Conservation (phyloP, 805 yeast genomes). For the Cyberlindnera mycetangii region DNA sequence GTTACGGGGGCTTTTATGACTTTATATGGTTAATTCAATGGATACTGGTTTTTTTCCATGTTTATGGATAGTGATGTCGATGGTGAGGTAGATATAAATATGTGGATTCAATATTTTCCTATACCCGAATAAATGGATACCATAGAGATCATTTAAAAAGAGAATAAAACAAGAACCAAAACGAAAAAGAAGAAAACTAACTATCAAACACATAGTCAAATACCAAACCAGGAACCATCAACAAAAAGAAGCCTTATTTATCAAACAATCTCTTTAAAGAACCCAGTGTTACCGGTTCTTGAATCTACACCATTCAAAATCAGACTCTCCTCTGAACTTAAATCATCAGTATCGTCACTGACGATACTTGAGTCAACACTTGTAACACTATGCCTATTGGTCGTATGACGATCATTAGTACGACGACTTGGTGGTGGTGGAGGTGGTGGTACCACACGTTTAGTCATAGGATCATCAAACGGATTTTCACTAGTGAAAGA, state of each 20-base stretch:
- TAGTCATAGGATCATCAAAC: constrained; percentile 14
- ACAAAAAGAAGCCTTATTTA: neutral
- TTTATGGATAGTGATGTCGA: too few relatives aligned
- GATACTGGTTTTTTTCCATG: too few relatives aligned
- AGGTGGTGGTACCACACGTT: constrained; percentile 15
- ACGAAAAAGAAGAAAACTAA: neutral
- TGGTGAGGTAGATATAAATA: too few relatives aligned
- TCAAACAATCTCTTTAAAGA: constrained; percentile 27
- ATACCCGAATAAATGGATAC: too few relatives aligned
- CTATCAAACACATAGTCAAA: neutral
- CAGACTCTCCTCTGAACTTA: constrained; percentile 26
- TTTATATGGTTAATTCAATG: neutral
- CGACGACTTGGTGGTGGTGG: constrained; percentile 25
- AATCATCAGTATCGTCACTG: constrained; percentile 25
- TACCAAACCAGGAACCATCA: neutral
- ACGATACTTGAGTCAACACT: constrained; percentile 25
- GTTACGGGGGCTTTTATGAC: too few relatives aligned
- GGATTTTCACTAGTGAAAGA: constrained; percentile 16
- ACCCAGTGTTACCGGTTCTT: constrained; percentile 15
- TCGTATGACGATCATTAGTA: constrained; percentile 18
- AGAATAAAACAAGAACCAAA: neutral
- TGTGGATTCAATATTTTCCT: too few relatives aligned
- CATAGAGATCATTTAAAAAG: neutral
- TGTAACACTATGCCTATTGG: constrained; percentile 21
- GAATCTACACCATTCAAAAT: constrained; percentile 8